phyloP scores from a whole-genome alignment of 2,329 filamentous ascomycete species.

The Amesomyces nigricolor region DNA sequence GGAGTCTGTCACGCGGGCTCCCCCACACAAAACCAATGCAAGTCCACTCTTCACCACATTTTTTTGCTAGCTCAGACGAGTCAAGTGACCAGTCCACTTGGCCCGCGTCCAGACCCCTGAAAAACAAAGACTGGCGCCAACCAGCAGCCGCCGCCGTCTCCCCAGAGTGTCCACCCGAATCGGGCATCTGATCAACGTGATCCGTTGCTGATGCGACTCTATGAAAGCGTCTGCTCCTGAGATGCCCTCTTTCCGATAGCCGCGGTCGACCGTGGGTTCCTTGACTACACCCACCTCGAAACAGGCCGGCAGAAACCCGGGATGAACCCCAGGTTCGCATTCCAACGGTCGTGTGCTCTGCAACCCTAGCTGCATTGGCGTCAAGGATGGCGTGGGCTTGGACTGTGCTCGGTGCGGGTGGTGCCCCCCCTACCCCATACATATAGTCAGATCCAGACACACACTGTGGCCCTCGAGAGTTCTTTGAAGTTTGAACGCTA shows the following conservation, averaged over 20 bases:
- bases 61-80: not conserved
- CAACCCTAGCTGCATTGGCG: constrained; percentile 1
- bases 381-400: not conserved
- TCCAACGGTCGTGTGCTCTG: constrained; percentile 12
- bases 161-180: constrained; percentile 5
- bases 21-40: not conserved
- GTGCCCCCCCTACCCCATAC: not conserved
- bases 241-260: constrained; percentile 1
- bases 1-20: too few relatives aligned
- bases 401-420: not conserved
- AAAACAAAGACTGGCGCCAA: not conserved
- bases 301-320: not conserved
- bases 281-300: not conserved
- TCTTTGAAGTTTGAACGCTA: too few relatives aligned
- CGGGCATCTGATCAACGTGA: constrained; percentile 17
- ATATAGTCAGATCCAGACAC: not conserved
- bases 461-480: not conserved
- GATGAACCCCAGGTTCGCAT: not conserved
- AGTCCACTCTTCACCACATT: not conserved
- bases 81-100: constrained; percentile 10
- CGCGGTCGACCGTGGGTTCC: too few relatives aligned
- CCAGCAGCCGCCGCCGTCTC: not conserved
- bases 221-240: constrained; percentile 1
- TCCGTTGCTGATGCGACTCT: constrained; percentile 6
- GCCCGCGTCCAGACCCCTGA: constrained; percentile 11